phyloP scores from a whole-genome alignment of 2,329 filamentous ascomycete species.

The Neopestalotiopsis clavispora region DNA sequence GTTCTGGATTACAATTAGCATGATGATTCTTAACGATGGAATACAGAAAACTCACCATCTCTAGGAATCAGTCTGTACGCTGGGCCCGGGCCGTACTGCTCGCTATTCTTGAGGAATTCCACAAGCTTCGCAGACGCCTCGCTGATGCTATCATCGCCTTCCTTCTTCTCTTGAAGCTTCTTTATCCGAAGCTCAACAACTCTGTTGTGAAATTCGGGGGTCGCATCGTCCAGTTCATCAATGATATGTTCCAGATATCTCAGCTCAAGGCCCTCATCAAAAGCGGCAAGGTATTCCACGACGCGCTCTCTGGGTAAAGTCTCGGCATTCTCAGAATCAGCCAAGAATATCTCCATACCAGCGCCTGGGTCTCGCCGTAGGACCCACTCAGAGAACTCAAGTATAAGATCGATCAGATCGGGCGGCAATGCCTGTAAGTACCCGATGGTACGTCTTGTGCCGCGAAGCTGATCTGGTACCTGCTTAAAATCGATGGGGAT shows the following conservation, averaged over 20 bases:
- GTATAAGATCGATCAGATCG: slow-evolving; percentile 85
- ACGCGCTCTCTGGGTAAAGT: slow-evolving; percentile 80
- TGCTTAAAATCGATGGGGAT: slow-evolving; percentile 21
- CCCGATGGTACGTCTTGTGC: slow-evolving; percentile 80
- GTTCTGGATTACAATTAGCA: slow-evolving; percentile 57
- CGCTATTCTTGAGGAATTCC: slow-evolving; percentile 75
- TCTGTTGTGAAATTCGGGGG: slow-evolving; percentile 84
- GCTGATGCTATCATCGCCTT: slow-evolving; percentile 14
- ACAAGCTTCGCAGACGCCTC: slow-evolving; percentile 68
- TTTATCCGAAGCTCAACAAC: slow-evolving; percentile 74
- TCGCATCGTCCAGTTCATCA: slow-evolving; percentile 81
- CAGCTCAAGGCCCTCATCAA: slow-evolving; percentile 75
- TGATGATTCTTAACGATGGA: background rate
- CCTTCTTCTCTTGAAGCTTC: slow-evolving; percentile 49
- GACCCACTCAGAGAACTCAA: slow-evolving; percentile 92
- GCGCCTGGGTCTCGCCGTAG: slow-evolving; percentile 72
- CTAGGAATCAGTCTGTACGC: slow-evolving; percentile 79
- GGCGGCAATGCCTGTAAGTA: slow-evolving; percentile 91
- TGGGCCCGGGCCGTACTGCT: slow-evolving; percentile 79
- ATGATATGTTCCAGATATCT: slow-evolving; percentile 92
- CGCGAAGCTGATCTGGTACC: slow-evolving; percentile 61
- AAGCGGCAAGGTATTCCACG: slow-evolving; percentile 71
- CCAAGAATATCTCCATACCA: slow-evolving; percentile 91
- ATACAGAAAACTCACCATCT: slow-evolving; percentile 65
- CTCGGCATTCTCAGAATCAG: slow-evolving; percentile 94